Conservation (phyloP, 2,329 filamentous ascomycete genomes). For the Fusarium cyanostomum region DNA sequence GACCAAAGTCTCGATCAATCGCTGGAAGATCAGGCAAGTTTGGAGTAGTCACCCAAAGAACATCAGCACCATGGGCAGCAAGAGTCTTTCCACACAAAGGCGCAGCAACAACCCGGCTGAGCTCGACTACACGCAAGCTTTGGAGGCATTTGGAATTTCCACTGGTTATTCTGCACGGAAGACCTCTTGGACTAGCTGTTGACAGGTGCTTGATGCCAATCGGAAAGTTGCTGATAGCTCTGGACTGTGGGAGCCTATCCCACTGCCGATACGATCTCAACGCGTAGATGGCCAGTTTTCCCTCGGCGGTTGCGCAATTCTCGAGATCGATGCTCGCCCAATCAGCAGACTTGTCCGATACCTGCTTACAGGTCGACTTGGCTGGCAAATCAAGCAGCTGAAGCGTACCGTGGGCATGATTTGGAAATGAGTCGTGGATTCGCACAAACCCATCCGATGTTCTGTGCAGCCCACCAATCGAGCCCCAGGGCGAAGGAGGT, state of each 20-base stretch:
- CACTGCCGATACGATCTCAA: constrained; percentile 61
- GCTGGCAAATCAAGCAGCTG: constrained; percentile 52
- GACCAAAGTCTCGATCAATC: constrained; percentile 73
- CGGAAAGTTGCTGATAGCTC: constrained; percentile 55
- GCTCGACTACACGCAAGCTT: constrained; percentile 75
- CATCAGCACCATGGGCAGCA: constrained; percentile 75
- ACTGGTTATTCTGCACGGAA: background rate
- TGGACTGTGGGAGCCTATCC: constrained; percentile 59
- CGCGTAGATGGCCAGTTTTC: constrained; percentile 57
- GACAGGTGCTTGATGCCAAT: constrained; percentile 53
- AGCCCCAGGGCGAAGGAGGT: constrained; percentile 48
- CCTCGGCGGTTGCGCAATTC: constrained; percentile 50
- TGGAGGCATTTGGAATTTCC: constrained; percentile 49
- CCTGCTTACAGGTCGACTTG: constrained; percentile 49
- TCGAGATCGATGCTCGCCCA: constrained; percentile 62
- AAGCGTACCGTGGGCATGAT: constrained; percentile 58
- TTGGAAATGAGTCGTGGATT: constrained; percentile 63
- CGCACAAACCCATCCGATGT: constrained; percentile 62
- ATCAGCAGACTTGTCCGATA: constrained; percentile 48
- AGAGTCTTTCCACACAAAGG: constrained; percentile 73
- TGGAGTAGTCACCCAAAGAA: constrained; percentile 74
- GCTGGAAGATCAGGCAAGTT: constrained; percentile 70
- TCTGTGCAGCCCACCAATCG: constrained; percentile 61
- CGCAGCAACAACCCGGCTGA: constrained; percentile 77
- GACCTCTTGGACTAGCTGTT: constrained; percentile 5